Percentiles rank a stretch among this genome's conserved stretches.
phyloP scores from a whole-genome alignment of 352 stramenopile species.

The Phytophthora pinifolia region DNA sequence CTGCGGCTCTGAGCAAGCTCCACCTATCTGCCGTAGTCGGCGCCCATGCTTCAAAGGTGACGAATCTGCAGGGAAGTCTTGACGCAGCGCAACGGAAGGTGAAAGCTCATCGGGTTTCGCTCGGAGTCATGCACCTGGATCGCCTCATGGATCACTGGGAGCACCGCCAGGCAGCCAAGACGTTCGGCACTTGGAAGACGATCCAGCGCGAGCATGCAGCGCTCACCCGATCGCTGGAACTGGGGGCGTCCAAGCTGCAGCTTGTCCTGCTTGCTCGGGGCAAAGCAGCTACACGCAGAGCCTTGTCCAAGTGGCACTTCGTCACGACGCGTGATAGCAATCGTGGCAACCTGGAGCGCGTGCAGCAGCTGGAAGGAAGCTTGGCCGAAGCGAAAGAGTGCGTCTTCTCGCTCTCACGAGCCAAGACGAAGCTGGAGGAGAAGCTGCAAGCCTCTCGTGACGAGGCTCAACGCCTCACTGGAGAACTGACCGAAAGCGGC shows the following conservation, averaged over 20 bases:
- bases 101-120: constrained; percentile 9
- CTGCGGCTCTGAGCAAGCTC: constrained; percentile 27
- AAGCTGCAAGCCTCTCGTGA: constrained; percentile 40
- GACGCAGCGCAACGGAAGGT: constrained; percentile 6
- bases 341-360: constrained; percentile 22
- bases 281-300: constrained; percentile 13
- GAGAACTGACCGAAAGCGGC: constrained; percentile 45
- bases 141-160: constrained; percentile 26
- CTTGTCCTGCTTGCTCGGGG: constrained; percentile 23
- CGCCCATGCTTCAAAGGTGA: constrained; percentile 3
- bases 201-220: constrained; percentile 8
- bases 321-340: constrained; percentile 27
- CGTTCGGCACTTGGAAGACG: constrained; percentile 21
- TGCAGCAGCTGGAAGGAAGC: constrained; percentile 31
- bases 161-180: constrained; percentile 25
- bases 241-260: constrained; percentile 30
- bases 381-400: constrained; percentile 70
- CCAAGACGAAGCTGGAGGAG: constrained; percentile 63
- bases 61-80: constrained; percentile 19
- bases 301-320: constrained; percentile 37
- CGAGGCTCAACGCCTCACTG: constrained; percentile 34
- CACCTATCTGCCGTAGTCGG: constrained; percentile 7
- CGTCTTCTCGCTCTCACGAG: constrained; percentile 63
- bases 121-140: constrained; percentile 26
- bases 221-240: constrained; percentile 4